Base-by-base conservation (phyloP, 345 rosid genomes). In the Salix brachista region DNA sequence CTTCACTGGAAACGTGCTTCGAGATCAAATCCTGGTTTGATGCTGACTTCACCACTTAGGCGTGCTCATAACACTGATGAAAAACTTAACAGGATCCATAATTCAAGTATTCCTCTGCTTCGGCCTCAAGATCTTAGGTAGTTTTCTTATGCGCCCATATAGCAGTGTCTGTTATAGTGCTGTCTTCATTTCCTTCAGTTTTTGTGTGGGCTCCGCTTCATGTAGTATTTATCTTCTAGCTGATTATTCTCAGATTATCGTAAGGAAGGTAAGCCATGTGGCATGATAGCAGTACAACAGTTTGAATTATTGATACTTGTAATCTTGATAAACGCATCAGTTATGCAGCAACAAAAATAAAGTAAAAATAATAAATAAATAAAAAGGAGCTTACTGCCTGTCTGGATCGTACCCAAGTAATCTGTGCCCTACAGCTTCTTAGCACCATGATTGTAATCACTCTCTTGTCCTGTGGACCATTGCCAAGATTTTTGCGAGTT, bases 1-100 rank as follows among this genome's bases (percentile, higher is more conserved):
- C 96, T 94, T 80, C 91, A 94, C 64, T 92, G 98, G 98, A 94
- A 91, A 75, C 92, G 89, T 71, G 93, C 98, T 81, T 89, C 98
- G 3, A 94, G 91, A 85, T 86, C 91, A 67, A 87, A 76, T 34
- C 93, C 78, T 74, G 98, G 98, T 74, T 84, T 94, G 83, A 90
- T 92, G 96, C 83, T 94, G 85, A 90, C 91, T 81, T 87, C 98
- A 87, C 98, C 98, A 34, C 93, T 94, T 74, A 87, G 93, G 77
- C 88, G 81, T 80, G 85, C 80, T 80, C 83, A 83, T 67, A 71
- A 67, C 70, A 71, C 83, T 69, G 77, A 75, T 75, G 86, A 78
- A 56, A 84, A 80, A 54, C 83, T 83, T 74, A 80, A 84, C 82
- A 80, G 71, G 83, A 75, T 74, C 32, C 89, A 74, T 78, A 77